Evolutionary conservation across 1,139 yeast genomes (phyloP), one percentile per base, ranked within the genome.

Genomic region (Zygosaccharomyces sapae): DNA sequence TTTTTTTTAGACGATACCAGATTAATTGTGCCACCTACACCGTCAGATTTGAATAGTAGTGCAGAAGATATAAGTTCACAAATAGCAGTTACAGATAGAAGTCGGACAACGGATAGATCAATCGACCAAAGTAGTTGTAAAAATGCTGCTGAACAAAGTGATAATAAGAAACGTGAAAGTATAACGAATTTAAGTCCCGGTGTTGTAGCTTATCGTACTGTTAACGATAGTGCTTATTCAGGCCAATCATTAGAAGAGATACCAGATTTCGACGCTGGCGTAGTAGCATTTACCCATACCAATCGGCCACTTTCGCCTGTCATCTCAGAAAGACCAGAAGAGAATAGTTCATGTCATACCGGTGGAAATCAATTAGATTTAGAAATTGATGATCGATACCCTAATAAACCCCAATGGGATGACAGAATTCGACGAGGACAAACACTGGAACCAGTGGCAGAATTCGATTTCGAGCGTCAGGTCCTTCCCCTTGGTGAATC

Each of bases 1-100:
- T 22, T 38, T 27, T 27, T 27, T 22, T 38, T 38, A 13, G 41
- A 38, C 22, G 41, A 38, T 22, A 29, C 41, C 16, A 29, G 41
- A 13, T 9, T 38, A n/a, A 22, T 18, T n/a, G 25, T 25, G 7
- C 41, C 34, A 9, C 41, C 34, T 7, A 27, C 41, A 6, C 41
- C 25, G n/a, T 29, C 41, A 38, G 41, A 38, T 20, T 20, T 38
- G 25, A 29, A 33, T 33, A 16, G 33, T 22, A 22, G 40, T 33
- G 12, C 24, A 16, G 34, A 24, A 4, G 34, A 31, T 13, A 3
- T 31, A 18, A 6, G 18, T 6, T 31, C 34, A 31, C 18, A 13
- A 12, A 8, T 13, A 12, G 34, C 34, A 5, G 10, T 31, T 12
- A 10, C 33, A 29, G 13, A 29, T 29, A 31, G 19, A 31, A 13